These are phyloP conservation scores for Venturia oleaginea DNA, from an alignment of 2,329 filamentous ascomycete species.

Conservation along the genomic window DNA sequence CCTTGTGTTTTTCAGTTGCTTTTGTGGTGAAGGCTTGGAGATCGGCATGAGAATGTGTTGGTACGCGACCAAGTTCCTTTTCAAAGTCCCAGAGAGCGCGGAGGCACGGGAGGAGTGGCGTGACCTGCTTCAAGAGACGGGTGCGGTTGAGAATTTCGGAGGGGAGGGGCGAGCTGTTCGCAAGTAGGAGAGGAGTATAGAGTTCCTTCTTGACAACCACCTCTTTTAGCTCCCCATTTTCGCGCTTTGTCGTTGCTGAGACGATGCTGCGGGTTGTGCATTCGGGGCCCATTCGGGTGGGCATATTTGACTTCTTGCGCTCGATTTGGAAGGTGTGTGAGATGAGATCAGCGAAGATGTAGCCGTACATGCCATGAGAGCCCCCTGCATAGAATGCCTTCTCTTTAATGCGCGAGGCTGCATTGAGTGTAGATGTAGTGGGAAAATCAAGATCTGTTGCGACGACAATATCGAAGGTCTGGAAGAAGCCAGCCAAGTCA, in stretches of 20 bases:
- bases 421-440: constrained; percentile 71
- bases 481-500: constrained; percentile 49
- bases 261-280: constrained; percentile 69
- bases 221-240: constrained; percentile 61
- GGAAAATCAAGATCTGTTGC: constrained; percentile 77
- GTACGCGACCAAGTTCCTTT: constrained; percentile 36
- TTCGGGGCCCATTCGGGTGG: constrained; percentile 50
- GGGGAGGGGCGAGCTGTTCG: constrained; percentile 64
- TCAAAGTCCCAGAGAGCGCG: constrained; percentile 88
- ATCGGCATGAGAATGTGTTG: constrained; percentile 6
- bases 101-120: constrained; percentile 74
- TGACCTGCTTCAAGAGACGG: constrained; percentile 64
- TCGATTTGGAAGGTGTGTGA: constrained; percentile 84
- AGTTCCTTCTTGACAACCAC: constrained; percentile 84
- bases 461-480: constrained; percentile 74
- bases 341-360: constrained; percentile 88
- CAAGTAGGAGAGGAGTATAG: constrained; percentile 82
- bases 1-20: constrained; percentile 67
- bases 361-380: constrained; percentile 85
- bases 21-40: constrained; percentile 57
- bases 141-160: constrained; percentile 59
- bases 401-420: constrained; percentile 67
- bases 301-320: constrained; percentile 69
- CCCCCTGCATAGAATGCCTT: constrained; percentile 83
- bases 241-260: constrained; percentile 59